Conservation (phyloP, 1,139 yeast species). For the Yarrowia galli region DNA sequence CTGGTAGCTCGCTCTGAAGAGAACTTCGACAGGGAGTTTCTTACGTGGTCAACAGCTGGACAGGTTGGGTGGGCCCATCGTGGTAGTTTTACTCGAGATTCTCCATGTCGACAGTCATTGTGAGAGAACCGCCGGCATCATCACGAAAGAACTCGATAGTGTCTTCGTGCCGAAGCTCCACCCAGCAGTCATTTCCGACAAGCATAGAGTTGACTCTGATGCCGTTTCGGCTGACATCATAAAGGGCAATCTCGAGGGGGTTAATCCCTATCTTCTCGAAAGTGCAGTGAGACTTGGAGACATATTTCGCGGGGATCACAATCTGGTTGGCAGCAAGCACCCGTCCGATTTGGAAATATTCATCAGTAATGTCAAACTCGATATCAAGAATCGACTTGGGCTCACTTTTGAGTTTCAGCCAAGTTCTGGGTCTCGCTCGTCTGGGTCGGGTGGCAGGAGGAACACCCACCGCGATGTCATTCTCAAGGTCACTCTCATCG, state of each 20-base stretch:
- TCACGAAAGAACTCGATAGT: constrained; percentile 70
- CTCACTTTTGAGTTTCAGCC: constrained; percentile 58
- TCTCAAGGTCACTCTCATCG: constrained; percentile 43
- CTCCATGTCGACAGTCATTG: constrained; percentile 16
- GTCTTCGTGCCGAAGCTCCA: constrained; percentile 69
- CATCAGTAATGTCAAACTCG: constrained; percentile 58
- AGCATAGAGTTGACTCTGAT: constrained; percentile 70
- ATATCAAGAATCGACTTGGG: constrained; percentile 54
- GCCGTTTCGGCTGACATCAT: constrained; percentile 81
- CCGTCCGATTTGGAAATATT: constrained; percentile 50
- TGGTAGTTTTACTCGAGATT: constrained; percentile 12
- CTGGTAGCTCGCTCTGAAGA: constrained; percentile 14
- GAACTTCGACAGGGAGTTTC: not conserved
- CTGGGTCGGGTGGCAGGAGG: constrained; percentile 2
- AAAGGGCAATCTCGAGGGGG: constrained; percentile 75
- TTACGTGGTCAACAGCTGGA: not conserved
- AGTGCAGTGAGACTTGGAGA: constrained; percentile 85
- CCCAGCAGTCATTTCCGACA: constrained; percentile 69
- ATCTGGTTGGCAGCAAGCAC: constrained; percentile 52
- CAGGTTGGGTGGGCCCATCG: constrained; percentile 2
- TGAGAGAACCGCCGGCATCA: constrained; percentile 2
- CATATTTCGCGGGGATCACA: constrained; percentile 72
- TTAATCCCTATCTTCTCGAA: constrained; percentile 55
- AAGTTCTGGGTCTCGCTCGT: constrained; percentile 42
- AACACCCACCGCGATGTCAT: constrained; percentile 52